Percentiles rank a stretch among this genome's conserved stretches.
These are phyloP conservation scores for Ophiocordyceps polyrhachis-furcata DNA, from an alignment of 2,329 filamentous ascomycete genomes.

Conservation along the genomic window DNA sequence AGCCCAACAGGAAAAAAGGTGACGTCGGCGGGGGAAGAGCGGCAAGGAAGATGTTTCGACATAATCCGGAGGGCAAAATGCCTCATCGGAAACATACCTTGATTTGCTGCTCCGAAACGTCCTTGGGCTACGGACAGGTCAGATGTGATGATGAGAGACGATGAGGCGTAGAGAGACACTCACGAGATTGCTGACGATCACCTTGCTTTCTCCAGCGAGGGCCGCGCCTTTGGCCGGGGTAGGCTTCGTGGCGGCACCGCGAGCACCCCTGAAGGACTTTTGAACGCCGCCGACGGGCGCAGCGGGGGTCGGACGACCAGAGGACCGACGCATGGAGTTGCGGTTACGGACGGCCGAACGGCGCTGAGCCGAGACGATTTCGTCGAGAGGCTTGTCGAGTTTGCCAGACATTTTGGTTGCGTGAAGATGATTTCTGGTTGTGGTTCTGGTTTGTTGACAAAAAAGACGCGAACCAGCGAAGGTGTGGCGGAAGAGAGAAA, in stretches of 20 bases:
- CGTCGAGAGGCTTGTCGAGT: slow-evolving; percentile 91
- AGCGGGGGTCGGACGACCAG: slow-evolving; percentile 33
- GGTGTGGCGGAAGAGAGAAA: neutral
- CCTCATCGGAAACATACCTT: slow-evolving; percentile 99
- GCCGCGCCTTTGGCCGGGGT: slow-evolving; percentile 45
- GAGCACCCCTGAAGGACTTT: slow-evolving; percentile 50
- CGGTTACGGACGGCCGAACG: slow-evolving; percentile 34
- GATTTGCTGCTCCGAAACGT: slow-evolving; percentile 93
- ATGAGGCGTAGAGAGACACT: slow-evolving; percentile 16
- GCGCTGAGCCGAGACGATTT: slow-evolving; percentile 72
- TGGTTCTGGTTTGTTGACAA: slow-evolving; percentile 7
- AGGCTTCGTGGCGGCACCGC: slow-evolving; percentile 38
- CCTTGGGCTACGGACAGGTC: slow-evolving; percentile 50
- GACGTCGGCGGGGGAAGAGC: slow-evolving; percentile 15
- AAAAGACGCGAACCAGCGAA: neutral
- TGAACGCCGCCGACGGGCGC: slow-evolving; percentile 72
- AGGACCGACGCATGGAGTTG: slow-evolving; percentile 28
- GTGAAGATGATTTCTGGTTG: neutral
- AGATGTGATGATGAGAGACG: neutral
- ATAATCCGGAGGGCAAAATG: slow-evolving; percentile 48
- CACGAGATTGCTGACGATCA: slow-evolving; percentile 98
- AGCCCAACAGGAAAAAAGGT: slow-evolving; percentile 1
- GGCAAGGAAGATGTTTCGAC: slow-evolving; percentile 36
- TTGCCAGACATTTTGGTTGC: slow-evolving; percentile 63
- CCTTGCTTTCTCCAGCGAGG: slow-evolving; percentile 66